These are phyloP conservation scores for Talaromyces islandicus DNA, from an alignment of 2,329 filamentous ascomycete species.

Conservation along the genomic window DNA sequence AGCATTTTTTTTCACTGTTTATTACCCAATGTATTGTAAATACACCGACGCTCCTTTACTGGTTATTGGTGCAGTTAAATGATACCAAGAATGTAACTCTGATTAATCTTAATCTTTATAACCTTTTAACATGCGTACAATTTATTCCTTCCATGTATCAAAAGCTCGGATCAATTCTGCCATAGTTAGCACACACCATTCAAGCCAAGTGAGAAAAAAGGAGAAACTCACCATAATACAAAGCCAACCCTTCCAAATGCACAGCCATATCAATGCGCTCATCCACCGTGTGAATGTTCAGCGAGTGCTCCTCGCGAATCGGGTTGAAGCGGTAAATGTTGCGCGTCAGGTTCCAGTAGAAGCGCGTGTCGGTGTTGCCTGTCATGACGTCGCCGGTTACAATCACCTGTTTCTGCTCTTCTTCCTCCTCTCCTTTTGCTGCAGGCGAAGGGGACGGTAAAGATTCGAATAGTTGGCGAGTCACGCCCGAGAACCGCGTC, in stretches of 20 bases:
- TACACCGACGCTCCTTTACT: constrained; percentile 1
- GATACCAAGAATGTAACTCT: background rate
- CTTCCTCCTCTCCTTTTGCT: constrained; percentile 15
- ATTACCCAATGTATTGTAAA: background rate
- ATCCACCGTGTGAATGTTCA: constrained; percentile 48
- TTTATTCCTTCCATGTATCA: background rate
- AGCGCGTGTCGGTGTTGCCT: constrained; percentile 49
- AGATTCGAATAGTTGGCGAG: constrained; percentile 36
- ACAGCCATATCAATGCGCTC: constrained; percentile 40
- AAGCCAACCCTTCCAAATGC: constrained; percentile 37
- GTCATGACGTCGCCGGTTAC: constrained; percentile 45
- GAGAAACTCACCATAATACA: constrained; percentile 36
- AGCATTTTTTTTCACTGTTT: background rate
- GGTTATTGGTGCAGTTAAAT: background rate
- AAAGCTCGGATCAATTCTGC: constrained; percentile 12
- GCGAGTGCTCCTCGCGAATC: constrained; percentile 36
- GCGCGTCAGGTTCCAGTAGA: constrained; percentile 48
- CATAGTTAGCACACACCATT: background rate
- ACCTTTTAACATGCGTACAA: background rate
- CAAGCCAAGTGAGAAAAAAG: too few species aligned
- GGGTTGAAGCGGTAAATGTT: constrained; percentile 50
- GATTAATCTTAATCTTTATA: background rate
- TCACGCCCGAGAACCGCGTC: constrained; percentile 33
- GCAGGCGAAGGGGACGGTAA: too few species aligned
- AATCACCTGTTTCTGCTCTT: constrained; percentile 23